Evolutionary conservation across 495 filamentous ascomycete species (phyloP).

Genomic region (Aspergillus asperescens): DNA sequence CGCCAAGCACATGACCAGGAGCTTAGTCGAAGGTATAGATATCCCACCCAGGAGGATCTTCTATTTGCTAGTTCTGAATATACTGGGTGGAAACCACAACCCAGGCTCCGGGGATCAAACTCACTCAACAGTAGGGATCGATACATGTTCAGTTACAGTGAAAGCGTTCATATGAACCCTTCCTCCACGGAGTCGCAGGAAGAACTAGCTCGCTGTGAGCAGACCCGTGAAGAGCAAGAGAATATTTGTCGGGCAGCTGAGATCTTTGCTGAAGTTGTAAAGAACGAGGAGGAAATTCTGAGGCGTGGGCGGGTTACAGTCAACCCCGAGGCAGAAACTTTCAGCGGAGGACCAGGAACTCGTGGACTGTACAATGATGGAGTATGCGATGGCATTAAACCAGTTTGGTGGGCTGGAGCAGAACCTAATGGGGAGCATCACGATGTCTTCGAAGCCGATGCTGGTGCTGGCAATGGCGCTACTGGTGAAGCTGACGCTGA

Average conservation of each 20-base stretch:
- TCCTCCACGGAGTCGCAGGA: slow-evolving; percentile 21
- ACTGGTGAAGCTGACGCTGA: background rate
- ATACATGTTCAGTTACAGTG: slow-evolving; percentile 29
- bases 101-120: background rate
- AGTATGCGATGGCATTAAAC: background rate
- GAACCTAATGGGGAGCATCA: background rate
- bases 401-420: background rate
- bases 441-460: background rate
- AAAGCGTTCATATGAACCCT: slow-evolving; percentile 34
- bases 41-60: background rate
- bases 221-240: slow-evolving; percentile 4
- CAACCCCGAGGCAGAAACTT: background rate
- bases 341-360: background rate
- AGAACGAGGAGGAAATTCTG: background rate
- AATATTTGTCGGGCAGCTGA: background rate
- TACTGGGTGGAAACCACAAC: slow-evolving; percentile 9
- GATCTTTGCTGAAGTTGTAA: background rate
- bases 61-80: background rate
- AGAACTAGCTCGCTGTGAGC: slow-evolving; percentile 15
- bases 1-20: slow-evolving; percentile 27
- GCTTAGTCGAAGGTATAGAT: background rate
- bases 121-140: slow-evolving; percentile 5
- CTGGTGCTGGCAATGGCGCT: background rate
- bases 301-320: background rate
- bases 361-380: background rate